phyloP scores from a whole-genome alignment of 495 filamentous ascomycete species.

The Copromyces sp. region DNA sequence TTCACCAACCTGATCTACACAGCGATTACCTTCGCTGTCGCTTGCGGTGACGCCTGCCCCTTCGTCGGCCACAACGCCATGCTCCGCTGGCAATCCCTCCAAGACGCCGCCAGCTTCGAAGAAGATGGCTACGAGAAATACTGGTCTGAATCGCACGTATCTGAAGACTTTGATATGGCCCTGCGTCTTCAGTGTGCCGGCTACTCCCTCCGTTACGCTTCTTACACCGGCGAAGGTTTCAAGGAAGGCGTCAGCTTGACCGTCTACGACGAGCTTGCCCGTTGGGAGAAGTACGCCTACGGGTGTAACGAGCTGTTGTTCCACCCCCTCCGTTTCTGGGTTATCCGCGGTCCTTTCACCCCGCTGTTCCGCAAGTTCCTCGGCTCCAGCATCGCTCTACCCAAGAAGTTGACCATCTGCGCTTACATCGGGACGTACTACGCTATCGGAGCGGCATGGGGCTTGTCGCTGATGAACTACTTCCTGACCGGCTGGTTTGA shows the following conservation, averaged over 20 bases:
- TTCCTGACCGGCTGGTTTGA: slow-evolving; percentile 53
- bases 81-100: slow-evolving; percentile 58
- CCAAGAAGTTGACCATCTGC: slow-evolving; percentile 59
- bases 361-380: slow-evolving; percentile 54
- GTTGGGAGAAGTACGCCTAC: slow-evolving; percentile 73
- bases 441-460: slow-evolving; percentile 56
- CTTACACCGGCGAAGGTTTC: slow-evolving; percentile 56
- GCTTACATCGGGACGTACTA: slow-evolving; percentile 72
- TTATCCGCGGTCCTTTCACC: slow-evolving; percentile 50
- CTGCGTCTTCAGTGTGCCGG: slow-evolving; percentile 55
- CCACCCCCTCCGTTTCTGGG: slow-evolving; percentile 44
- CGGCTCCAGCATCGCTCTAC: slow-evolving; percentile 45
- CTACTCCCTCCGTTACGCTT: slow-evolving; percentile 52
- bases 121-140: slow-evolving; percentile 48
- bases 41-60: slow-evolving; percentile 60
- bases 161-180: slow-evolving; percentile 69
- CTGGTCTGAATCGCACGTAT: slow-evolving; percentile 65
- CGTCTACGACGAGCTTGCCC: slow-evolving; percentile 63
- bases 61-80: slow-evolving; percentile 63
- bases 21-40: slow-evolving; percentile 55
- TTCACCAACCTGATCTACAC: slow-evolving; percentile 67
- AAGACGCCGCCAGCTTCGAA: slow-evolving; percentile 44
- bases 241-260: slow-evolving; percentile 68
- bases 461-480: slow-evolving; percentile 55
- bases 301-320: slow-evolving; percentile 60